Conservation (phyloP, 352 stramenopile genomes). For the Blastocystis sp. region DNA sequence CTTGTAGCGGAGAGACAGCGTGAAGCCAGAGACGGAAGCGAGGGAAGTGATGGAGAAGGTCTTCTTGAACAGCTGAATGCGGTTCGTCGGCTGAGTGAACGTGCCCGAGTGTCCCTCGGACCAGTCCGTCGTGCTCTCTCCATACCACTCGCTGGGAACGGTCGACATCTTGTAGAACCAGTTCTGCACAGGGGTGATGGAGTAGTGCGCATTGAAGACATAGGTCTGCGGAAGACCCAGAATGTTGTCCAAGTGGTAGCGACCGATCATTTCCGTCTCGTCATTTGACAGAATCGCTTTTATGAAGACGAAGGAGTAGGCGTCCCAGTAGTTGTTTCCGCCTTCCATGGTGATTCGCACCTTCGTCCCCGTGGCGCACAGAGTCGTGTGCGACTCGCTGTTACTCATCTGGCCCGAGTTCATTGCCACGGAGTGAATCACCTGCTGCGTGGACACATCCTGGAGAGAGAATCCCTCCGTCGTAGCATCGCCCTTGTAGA, state of each 20-base stretch:
- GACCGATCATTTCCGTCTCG: background rate
- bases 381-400: background rate
- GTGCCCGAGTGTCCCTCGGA: background rate
- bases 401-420: background rate
- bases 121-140: background rate
- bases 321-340: background rate
- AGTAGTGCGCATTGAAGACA: background rate
- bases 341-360: background rate
- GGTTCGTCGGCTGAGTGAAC: slow-evolving; percentile 5
- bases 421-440: background rate
- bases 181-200: background rate
- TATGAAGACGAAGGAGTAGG: background rate
- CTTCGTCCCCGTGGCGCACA: background rate
- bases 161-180: slow-evolving; percentile 53
- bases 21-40: background rate
- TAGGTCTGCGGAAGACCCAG: background rate
- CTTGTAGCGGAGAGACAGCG: background rate
- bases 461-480: slow-evolving; percentile 8
- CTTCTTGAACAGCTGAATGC: slow-evolving; percentile 59
- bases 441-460: background rate
- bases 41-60: slow-evolving; percentile 1
- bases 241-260: background rate
- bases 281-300: background rate
- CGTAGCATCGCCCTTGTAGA: background rate
- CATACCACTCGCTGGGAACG: slow-evolving; percentile 36